Evolutionary conservation across 78 protist genomes (phyloP), one percentile per base, ranked within the genome.

Genomic region (Dictyostelium intermedium): DNA sequence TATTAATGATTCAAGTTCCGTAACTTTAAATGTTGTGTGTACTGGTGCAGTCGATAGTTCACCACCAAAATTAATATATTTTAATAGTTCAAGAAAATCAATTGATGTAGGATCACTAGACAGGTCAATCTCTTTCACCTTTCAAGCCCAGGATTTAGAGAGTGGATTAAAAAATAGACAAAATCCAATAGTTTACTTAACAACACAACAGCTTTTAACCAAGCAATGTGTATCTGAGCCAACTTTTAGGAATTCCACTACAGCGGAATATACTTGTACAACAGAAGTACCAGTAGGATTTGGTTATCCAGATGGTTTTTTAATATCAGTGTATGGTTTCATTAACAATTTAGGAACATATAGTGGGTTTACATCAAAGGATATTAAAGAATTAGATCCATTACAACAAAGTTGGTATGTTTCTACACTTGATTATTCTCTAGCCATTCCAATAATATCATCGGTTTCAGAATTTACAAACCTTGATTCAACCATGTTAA

Each of bases 231-330:
- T 2, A 25, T n/a, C 32, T 3, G n/a, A 0, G 9, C 25, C 32
- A 61, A 25, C 2, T 3, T 9, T 25, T 25, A 25, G 0, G 0
- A 25, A 20, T 61, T 25, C 34, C 14, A 25, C 25, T 8, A 61
- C 74, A 11, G 11, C 3, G 27, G 11, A 10, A 0, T 66, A 16
- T 27, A 11, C 37, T 5, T 66, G 74, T 27, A 66, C 34, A 66
- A 66, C 5, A 23, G 74, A 66, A 0, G 63, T 83, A 23, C 87
- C 87, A 7, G 18, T 30, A n/a, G 87, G 87, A 1, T 83, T 83
- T 83, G 87, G 87, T 6, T 61, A 30, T 35, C 45, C 34, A 11
- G 35, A 39, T 56, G 50, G 50, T 9, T 9, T 83, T 16, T 37
- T 83, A 7, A 5, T 66, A 2, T 20, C 66, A 41, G 30, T 83